Evolutionary conservation across 139 green algal genomes (phyloP).

Genomic region (Diplosphaera chodatii): DNA sequence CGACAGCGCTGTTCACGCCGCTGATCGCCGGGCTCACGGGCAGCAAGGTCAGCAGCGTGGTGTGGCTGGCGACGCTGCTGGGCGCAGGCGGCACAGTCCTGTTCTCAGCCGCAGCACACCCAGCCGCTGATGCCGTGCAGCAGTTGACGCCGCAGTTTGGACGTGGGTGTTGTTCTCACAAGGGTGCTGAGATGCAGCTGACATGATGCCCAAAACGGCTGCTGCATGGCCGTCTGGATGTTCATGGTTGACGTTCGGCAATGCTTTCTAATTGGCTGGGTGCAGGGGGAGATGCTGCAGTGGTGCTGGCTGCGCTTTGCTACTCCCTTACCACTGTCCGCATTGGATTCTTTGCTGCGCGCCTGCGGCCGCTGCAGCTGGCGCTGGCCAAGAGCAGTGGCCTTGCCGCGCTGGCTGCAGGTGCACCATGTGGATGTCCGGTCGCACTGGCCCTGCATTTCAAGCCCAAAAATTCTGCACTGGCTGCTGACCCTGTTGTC

Average conservation of each 20-base stretch:
- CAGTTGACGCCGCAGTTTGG: neutral
- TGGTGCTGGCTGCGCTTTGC: slow-evolving; percentile 18
- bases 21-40: slow-evolving; percentile 14
- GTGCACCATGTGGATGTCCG: no score
- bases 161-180: neutral
- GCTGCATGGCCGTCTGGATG: no score
- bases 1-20: slow-evolving; percentile 22
- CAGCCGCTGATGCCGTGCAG: neutral
- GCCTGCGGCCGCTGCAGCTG: slow-evolving; percentile 17
- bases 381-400: slow-evolving; percentile 16
- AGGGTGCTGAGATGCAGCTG: no score
- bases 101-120: slow-evolving; percentile 5
- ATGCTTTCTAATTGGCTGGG: neutral
- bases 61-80: slow-evolving; percentile 23
- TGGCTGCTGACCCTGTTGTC: no score
- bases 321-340: slow-evolving; percentile 26
- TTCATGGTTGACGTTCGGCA: no score
- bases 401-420: neutral
- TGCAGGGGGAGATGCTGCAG: slow-evolving; percentile 1
- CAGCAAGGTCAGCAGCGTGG: neutral
- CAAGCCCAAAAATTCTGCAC: no score
- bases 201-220: no score
- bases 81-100: slow-evolving; percentile 22
- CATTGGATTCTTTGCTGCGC: slow-evolving; percentile 18
- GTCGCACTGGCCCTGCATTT: no score